phyloP scores from a whole-genome alignment of 1,284 basidiomycete species.

The Ustilago cynodontis region DNA sequence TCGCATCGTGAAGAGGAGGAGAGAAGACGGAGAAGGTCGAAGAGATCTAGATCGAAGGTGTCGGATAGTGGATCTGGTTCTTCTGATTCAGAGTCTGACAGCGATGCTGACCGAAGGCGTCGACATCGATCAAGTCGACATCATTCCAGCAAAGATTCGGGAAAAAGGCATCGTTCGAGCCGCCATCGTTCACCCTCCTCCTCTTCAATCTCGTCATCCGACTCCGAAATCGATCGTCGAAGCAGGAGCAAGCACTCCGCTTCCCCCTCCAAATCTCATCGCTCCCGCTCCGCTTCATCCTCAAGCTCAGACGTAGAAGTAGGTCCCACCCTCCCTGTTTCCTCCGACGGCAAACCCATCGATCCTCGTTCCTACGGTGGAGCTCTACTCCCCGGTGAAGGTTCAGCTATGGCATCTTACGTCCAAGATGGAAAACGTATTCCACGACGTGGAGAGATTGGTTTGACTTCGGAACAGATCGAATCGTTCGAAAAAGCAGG shows the following conservation, averaged over 20 bases:
- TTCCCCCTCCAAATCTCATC: background rate
- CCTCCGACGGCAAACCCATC: slow-evolving; percentile 34
- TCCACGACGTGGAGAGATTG: slow-evolving; percentile 97
- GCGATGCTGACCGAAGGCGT: slow-evolving; percentile 1
- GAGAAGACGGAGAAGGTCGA: slow-evolving; percentile 17
- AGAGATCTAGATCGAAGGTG: slow-evolving; percentile 25
- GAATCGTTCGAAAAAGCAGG: slow-evolving; percentile 86
- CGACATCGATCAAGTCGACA: slow-evolving; percentile 23
- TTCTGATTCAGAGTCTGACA: slow-evolving; percentile 4
- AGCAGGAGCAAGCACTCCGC: slow-evolving; percentile 3
- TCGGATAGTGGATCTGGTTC: slow-evolving; percentile 11
- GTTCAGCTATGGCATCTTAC: slow-evolving; percentile 95
- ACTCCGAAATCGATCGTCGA: slow-evolving; percentile 9
- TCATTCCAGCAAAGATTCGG: slow-evolving; percentile 12
- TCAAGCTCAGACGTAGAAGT: slow-evolving; percentile 31
- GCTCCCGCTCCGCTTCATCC: slow-evolving; percentile 3
- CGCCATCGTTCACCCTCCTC: slow-evolving; percentile 29
- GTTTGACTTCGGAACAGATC: slow-evolving; percentile 86
- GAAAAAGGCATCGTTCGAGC: slow-evolving; percentile 21
- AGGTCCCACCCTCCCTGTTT: slow-evolving; percentile 36
- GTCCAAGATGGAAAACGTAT: slow-evolving; percentile 90
- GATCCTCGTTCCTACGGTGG: slow-evolving; percentile 75
- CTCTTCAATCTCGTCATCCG: slow-evolving; percentile 11
- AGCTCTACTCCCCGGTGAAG: slow-evolving; percentile 91
- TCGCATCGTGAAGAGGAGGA: slow-evolving; percentile 25